These are phyloP conservation scores for Exophiala sideris DNA, from an alignment of 2,329 filamentous ascomycete species.

Conservation along the genomic window DNA sequence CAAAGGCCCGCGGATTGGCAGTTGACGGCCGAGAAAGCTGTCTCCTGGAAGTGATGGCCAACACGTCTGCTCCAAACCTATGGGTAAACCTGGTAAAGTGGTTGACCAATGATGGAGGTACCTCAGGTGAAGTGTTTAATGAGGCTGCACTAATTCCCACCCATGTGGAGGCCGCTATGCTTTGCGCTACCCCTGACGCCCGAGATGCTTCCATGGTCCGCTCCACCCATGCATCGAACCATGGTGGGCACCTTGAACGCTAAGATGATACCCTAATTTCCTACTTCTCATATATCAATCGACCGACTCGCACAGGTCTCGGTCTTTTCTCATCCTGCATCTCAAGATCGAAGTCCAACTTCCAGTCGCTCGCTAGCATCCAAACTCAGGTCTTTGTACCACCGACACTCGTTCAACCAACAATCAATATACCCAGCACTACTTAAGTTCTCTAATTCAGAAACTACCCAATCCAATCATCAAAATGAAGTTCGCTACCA, in stretches of 20 bases:
- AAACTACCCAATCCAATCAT: constrained; percentile 16
- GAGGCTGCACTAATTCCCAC: constrained; percentile 11
- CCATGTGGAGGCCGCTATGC: neutral
- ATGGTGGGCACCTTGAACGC: constrained; percentile 4
- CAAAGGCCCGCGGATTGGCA: constrained; percentile 3
- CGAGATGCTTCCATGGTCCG: constrained; percentile 11
- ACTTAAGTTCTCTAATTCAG: constrained; percentile 23
- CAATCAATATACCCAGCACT: constrained; percentile 1
- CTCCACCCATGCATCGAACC: constrained; percentile 5
- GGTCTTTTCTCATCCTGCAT: constrained; percentile 14
- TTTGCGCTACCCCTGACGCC: constrained; percentile 11
- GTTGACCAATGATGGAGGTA: constrained; percentile 6
- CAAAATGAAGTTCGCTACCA: constrained; percentile 28
- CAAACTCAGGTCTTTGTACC: constrained; percentile 23
- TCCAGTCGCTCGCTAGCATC: constrained; percentile 25
- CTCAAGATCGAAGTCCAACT: constrained; percentile 24
- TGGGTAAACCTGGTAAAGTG: neutral
- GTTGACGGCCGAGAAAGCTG: neutral
- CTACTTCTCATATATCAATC: constrained; percentile 14
- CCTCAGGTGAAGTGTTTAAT: neutral
- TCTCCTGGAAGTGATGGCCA: constrained; percentile 1
- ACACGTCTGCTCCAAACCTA: constrained; percentile 8
- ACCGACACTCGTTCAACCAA: constrained; percentile 25
- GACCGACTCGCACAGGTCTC: neutral
- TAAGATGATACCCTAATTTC: constrained; percentile 20